phyloP scores from a whole-genome alignment of 805 yeast genomes.

The Candida sakaeoensis region DNA sequence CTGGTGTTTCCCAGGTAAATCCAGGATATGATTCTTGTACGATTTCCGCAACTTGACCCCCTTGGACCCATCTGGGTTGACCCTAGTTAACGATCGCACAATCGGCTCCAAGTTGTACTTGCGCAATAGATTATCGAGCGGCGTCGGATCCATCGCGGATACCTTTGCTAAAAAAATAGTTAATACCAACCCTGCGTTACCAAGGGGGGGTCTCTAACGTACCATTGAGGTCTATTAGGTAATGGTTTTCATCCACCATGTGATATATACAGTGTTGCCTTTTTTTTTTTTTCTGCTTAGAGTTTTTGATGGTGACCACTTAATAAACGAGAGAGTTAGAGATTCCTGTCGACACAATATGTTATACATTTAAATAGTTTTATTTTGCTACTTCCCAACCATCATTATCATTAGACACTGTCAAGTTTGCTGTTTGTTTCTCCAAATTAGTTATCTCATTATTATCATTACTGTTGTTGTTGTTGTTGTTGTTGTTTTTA shows the following conservation, averaged over 20 bases:
- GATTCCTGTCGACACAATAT: too few relatives aligned
- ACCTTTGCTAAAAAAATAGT: neutral
- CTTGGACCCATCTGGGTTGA: slow-evolving; percentile 82
- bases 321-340: too few relatives aligned
- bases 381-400: slow-evolving; percentile 38
- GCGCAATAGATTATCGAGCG: slow-evolving; percentile 64
- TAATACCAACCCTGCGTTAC: too few relatives aligned
- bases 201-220: too few relatives aligned
- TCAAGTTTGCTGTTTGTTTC: slow-evolving; percentile 23
- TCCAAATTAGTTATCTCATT: slow-evolving; percentile 20
- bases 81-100: slow-evolving; percentile 79
- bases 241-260: slow-evolving; percentile 2
- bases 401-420: slow-evolving; percentile 21
- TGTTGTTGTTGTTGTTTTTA: neutral
- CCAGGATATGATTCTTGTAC: slow-evolving; percentile 87
- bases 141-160: slow-evolving; percentile 53
- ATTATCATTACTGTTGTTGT: too few relatives aligned
- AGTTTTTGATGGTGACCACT: too few relatives aligned
- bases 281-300: neutral
- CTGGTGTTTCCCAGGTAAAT: slow-evolving; percentile 74
- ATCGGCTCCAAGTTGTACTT: slow-evolving; percentile 64
- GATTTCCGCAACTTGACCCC: slow-evolving; percentile 93
- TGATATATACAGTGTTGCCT: too few relatives aligned
- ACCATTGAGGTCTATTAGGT: slow-evolving; percentile 6
- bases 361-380: slow-evolving; percentile 4